These are phyloP conservation scores for Bidens hawaiensis DNA, from an alignment of 140 eudicot species.

Conservation along the genomic window DNA sequence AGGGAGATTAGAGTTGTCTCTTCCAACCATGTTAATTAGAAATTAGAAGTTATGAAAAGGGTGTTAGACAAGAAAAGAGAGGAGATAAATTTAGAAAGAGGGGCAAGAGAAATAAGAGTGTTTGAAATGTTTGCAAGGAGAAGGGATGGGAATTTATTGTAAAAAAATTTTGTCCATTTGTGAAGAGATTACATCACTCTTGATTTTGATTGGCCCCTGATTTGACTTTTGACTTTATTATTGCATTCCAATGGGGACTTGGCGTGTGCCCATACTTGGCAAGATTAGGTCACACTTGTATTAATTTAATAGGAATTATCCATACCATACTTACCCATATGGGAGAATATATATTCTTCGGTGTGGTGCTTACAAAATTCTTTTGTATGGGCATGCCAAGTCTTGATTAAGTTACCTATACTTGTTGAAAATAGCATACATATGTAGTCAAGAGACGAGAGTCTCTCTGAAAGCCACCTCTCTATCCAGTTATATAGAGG, in stretches of 20 bases:
- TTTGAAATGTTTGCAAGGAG: constrained; percentile 81
- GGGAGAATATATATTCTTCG: too few species aligned
- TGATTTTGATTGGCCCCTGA: constrained; percentile 43
- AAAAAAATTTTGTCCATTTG: constrained; percentile 40
- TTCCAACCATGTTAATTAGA: constrained; percentile 42
- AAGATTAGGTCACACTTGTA: constrained; percentile 21
- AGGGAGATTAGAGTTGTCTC: constrained; percentile 50
- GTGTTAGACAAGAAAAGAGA: neutral
- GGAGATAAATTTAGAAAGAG: constrained; percentile 5
- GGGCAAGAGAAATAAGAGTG: constrained; percentile 33
- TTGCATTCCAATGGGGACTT: constrained; percentile 36
- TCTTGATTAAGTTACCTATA: too few species aligned
- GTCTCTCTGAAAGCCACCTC: too few species aligned
- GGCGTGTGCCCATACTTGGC: constrained; percentile 26
- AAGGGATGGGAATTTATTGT: constrained; percentile 39
- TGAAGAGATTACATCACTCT: constrained; percentile 35
- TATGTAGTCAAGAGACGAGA: too few species aligned
- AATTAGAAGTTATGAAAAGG: neutral
- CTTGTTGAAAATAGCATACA: too few species aligned
- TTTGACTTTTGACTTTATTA: constrained; percentile 38
- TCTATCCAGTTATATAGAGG: too few species aligned
- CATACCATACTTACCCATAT: too few species aligned
- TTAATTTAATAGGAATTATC: constrained; percentile 21
- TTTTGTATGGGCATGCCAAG: too few species aligned
- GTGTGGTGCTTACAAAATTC: too few species aligned